phyloP scores from a whole-genome alignment of 1,284 basidiomycete species.

The Athelia psychrophila region DNA sequence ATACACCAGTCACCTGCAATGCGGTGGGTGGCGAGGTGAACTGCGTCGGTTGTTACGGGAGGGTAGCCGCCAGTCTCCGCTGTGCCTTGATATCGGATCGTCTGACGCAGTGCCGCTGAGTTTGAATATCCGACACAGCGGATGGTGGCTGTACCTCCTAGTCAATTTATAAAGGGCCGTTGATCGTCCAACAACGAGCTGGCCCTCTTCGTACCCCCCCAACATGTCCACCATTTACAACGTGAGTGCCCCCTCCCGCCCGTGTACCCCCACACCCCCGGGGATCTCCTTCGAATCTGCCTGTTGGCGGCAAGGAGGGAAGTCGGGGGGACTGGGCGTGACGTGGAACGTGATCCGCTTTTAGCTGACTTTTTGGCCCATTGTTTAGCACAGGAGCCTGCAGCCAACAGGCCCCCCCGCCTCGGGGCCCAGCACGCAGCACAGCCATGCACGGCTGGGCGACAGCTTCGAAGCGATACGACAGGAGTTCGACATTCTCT shows the following conservation, averaged over 20 bases:
- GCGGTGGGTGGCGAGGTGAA: too few relatives aligned
- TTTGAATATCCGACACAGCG: neutral
- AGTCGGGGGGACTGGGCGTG: too few relatives aligned
- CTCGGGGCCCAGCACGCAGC: slow-evolving; percentile 31
- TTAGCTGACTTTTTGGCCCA: slow-evolving; percentile 10
- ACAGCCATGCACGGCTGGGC: slow-evolving; percentile 2
- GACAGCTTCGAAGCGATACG: slow-evolving; percentile 46
- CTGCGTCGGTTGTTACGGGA: neutral
- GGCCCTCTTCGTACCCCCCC: neutral
- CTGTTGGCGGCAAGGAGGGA: too few relatives aligned
- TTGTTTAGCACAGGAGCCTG: slow-evolving; percentile 59
- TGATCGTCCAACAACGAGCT: neutral
- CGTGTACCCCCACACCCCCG: neutral
- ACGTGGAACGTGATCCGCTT: too few relatives aligned
- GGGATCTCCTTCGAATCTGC: neutral
- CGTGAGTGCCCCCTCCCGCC: slow-evolving; percentile 23
- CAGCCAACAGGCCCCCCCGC: slow-evolving; percentile 52
- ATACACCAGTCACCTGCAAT: too few relatives aligned
- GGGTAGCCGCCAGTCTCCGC: neutral
- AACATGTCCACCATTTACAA: slow-evolving; percentile 43
- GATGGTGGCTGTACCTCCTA: neutral
- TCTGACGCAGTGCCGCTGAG: neutral
- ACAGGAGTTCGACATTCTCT: slow-evolving; percentile 56
- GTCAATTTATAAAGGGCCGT: neutral
- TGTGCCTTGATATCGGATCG: neutral